Conservation (phyloP, 164 flowering plant genomes). For the Brasenia schreberi region DNA sequence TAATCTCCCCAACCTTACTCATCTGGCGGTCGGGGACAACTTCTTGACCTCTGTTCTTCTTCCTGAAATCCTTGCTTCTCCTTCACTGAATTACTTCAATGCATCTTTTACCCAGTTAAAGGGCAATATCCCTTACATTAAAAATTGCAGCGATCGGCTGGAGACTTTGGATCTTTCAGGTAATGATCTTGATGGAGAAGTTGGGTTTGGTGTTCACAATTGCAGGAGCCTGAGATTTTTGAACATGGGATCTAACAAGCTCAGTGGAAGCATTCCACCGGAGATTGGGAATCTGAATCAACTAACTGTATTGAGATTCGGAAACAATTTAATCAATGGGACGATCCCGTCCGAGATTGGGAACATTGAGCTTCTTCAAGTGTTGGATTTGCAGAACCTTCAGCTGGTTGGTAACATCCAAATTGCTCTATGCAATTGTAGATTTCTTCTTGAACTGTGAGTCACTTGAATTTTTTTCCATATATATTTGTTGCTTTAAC, state of each 20-base stretch:
- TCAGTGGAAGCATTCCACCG: slow-evolving; percentile 53
- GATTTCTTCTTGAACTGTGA: slow-evolving; percentile 80
- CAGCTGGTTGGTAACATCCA: slow-evolving; percentile 63
- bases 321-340: slow-evolving; percentile 55
- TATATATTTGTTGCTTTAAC: too few relatives aligned
- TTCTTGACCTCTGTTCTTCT: neutral
- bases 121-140: slow-evolving; percentile 41
- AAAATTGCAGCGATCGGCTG: slow-evolving; percentile 35
- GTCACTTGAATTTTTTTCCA: slow-evolving; percentile 18
- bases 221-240: slow-evolving; percentile 50
- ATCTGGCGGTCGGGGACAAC: neutral
- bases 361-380: slow-evolving; percentile 50
- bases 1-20: slow-evolving; percentile 7
- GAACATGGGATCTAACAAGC: slow-evolving; percentile 50
- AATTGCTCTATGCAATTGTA: slow-evolving; percentile 44
- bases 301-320: slow-evolving; percentile 48
- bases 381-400: slow-evolving; percentile 73
- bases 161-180: slow-evolving; percentile 53
- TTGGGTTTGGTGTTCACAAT: slow-evolving; percentile 32
- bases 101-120: slow-evolving; percentile 52
- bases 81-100: slow-evolving; percentile 35
- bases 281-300: slow-evolving; percentile 31
- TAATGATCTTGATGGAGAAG: slow-evolving; percentile 50
- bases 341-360: slow-evolving; percentile 55
- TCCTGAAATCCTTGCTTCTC: slow-evolving; percentile 26